A percentile compares a stretch with the other conserved stretches of the same genome.
These are phyloP conservation scores for Begonia masoniana DNA, from an alignment of 306 rosid species.

Conservation along the genomic window DNA sequence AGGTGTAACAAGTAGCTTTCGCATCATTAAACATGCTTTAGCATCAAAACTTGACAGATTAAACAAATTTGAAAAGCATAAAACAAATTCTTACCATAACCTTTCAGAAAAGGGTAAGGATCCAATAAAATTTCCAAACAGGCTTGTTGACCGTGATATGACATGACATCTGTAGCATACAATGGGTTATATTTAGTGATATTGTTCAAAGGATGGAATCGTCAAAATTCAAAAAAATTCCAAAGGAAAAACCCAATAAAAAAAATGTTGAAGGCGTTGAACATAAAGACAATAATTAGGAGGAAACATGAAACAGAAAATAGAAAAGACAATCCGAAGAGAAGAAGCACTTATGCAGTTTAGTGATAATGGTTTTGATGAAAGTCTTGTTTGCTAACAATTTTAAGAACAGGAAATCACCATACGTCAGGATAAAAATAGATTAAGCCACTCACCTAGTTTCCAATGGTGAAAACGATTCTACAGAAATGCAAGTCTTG, in stretches of 20 bases:
- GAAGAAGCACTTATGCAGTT: background rate
- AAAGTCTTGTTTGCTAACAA: constrained; percentile 5
- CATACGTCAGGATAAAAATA: constrained; percentile 4
- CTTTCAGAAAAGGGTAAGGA: constrained; percentile 71
- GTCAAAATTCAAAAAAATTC: too few species aligned
- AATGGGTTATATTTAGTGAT: background rate
- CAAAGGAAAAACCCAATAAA: too few species aligned
- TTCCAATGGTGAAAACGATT: constrained; percentile 69
- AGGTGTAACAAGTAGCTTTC: constrained; percentile 2
- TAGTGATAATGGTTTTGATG: background rate
- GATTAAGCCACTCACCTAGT: constrained; percentile 38
- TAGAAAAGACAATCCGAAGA: constrained; percentile 1
- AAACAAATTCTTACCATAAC: constrained; percentile 47
- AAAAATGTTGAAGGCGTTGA: too few species aligned
- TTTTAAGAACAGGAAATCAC: constrained; percentile 7
- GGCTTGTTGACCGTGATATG: constrained; percentile 43
- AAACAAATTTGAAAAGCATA: constrained; percentile 9
- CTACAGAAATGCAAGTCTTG: constrained; percentile 59
- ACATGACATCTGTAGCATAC: constrained; percentile 56
- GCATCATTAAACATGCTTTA: constrained; percentile 12
- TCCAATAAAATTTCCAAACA: constrained; percentile 54
- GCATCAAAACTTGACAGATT: constrained; percentile 6
- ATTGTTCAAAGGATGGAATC: too few species aligned
- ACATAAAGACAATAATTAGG: too few species aligned
- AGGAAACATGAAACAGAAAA: background rate